phyloP scores from a whole-genome alignment of 345 rosid species.

The Populus ilicifolia region DNA sequence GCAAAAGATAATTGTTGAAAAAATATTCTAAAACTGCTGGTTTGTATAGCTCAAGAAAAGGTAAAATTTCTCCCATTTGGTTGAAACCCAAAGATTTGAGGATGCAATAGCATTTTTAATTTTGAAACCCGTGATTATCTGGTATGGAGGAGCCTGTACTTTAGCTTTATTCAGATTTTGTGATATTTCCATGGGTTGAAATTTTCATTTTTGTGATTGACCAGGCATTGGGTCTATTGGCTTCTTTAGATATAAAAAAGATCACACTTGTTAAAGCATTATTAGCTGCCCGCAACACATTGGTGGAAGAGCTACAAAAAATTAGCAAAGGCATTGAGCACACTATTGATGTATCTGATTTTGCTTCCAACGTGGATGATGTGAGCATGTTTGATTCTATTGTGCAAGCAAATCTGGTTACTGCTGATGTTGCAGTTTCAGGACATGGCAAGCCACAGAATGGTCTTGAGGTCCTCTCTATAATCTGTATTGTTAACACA shows the following conservation, averaged over 20 bases:
- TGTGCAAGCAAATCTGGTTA: slow-evolving; percentile 34
- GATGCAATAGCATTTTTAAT: background rate
- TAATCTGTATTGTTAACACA: slow-evolving; percentile 23
- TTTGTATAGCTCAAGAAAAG: background rate
- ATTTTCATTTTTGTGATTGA: slow-evolving; percentile 26
- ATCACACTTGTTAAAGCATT: slow-evolving; percentile 60
- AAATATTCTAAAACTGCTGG: background rate
- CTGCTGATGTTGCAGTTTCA: slow-evolving; percentile 36
- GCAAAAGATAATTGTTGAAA: background rate
- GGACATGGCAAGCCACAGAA: slow-evolving; percentile 62
- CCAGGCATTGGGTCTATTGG: slow-evolving; percentile 48
- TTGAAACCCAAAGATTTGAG: background rate
- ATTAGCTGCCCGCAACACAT: slow-evolving; percentile 54
- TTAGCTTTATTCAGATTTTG: slow-evolving; percentile 5
- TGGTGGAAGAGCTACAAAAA: slow-evolving; percentile 60
- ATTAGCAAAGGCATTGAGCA: slow-evolving; percentile 56
- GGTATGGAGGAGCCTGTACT: background rate
- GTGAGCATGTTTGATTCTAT: slow-evolving; percentile 36
- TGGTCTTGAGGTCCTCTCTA: slow-evolving; percentile 72
- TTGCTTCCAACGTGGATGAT: slow-evolving; percentile 47
- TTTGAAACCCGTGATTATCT: background rate
- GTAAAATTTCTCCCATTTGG: background rate
- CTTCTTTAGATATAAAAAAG: slow-evolving; percentile 43
- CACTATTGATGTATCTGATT: slow-evolving; percentile 52
- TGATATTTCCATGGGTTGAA: slow-evolving; percentile 13